Base-by-base conservation (phyloP, 148 eudicot genomes). In the Drosera capensis region DNA sequence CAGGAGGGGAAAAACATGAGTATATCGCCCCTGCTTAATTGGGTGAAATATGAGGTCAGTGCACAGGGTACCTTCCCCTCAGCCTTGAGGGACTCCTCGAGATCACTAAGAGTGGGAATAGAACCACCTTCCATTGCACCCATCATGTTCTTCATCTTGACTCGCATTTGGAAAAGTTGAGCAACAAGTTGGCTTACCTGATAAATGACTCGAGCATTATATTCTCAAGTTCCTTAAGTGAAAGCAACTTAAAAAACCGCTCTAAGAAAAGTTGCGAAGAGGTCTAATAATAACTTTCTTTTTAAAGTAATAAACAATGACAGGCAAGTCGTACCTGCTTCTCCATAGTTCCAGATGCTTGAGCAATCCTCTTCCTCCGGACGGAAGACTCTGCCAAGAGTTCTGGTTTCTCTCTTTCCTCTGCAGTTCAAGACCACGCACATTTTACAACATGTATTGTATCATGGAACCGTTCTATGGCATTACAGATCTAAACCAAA, bases 381-480 rank as follows among this genome's bases (percentile, higher is more conserved):
- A 51, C 72, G 21, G 80, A 74, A 25, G 97, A 90, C 62, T 84
- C 95, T 14, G 95, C 95, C 66, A 90, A 59, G 21, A 90, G 72
- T 63, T 90, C 95, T 21, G 97, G 97, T 44, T 90, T 68, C 60
- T 90, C 97, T 57, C 97, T 80, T 66, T 90, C 97, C 79, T 90
- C 97, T 90, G 78, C n/a, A n/a, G n/a, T n/a, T n/a, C n/a, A n/a
- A 26, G 31, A 46, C 48, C n/a, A 63, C 36, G 45, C 15, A 54
- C 18, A 23, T 14, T 23, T 36, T 15, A 15, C 35, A 9, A 51
- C 19, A 49, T n/a, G n/a, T n/a, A n/a, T n/a, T n/a, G n/a, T n/a
- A n/a, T n/a, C n/a, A n/a, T n/a, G n/a, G n/a, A n/a, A n/a, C n/a
- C n/a, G n/a, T n/a, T n/a, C n/a, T n/a, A n/a, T n/a, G n/a, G n/a